Evolutionary conservation across 495 filamentous ascomycete genomes (phyloP).

Genomic region (Hypoxylon lenormandii): DNA sequence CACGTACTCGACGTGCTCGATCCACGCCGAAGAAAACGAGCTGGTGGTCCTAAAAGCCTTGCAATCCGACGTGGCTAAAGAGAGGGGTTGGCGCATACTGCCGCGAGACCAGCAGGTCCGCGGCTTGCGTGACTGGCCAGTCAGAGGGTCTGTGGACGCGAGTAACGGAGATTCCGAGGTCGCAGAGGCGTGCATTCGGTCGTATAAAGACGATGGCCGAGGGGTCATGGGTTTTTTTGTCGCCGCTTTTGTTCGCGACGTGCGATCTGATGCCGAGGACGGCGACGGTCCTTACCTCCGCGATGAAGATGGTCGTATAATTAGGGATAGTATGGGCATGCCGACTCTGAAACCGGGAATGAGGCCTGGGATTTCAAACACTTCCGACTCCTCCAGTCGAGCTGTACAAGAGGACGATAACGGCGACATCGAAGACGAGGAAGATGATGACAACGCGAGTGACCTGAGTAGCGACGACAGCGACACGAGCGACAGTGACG

Average conservation of each 20-base stretch:
- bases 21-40: slow-evolving; percentile 89
- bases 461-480: slow-evolving; percentile 16
- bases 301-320: slow-evolving; percentile 54
- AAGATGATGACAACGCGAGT: slow-evolving; percentile 40
- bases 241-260: slow-evolving; percentile 55
- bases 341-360: slow-evolving; percentile 55
- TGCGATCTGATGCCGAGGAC: slow-evolving; percentile 12
- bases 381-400: neutral
- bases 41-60: slow-evolving; percentile 78
- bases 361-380: slow-evolving; percentile 10
- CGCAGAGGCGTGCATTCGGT: slow-evolving; percentile 82
- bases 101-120: slow-evolving; percentile 74
- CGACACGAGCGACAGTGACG: slow-evolving; percentile 28
- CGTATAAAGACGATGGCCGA: slow-evolving; percentile 79
- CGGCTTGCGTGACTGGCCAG: slow-evolving; percentile 77
- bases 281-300: slow-evolving; percentile 53
- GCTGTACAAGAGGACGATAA: slow-evolving; percentile 14
- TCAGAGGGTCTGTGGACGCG: slow-evolving; percentile 70
- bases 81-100: slow-evolving; percentile 80
- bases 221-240: slow-evolving; percentile 67
- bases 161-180: slow-evolving; percentile 51
- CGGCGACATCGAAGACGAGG: slow-evolving; percentile 39
- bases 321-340: slow-evolving; percentile 55
- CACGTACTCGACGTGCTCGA: slow-evolving; percentile 92
- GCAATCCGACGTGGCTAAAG: slow-evolving; percentile 69